Conservation (phyloP, 805 yeast species). For the Wickerhamomyces hampshirensis region DNA sequence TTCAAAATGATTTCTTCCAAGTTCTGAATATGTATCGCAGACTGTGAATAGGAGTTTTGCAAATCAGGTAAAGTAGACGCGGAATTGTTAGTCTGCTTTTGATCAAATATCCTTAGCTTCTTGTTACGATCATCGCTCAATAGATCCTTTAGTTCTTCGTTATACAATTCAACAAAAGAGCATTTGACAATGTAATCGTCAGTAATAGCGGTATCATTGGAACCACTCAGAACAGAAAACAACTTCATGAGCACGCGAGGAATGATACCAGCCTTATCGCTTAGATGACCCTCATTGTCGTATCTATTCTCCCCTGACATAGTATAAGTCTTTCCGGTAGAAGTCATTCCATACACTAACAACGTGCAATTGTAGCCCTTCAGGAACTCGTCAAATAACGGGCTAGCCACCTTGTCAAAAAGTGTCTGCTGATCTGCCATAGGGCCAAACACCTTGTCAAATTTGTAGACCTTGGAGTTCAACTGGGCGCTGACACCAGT, state of each 20-base stretch:
- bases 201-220: conserved; percentile 13
- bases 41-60: conserved; percentile 9
- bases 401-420: conserved; percentile 63
- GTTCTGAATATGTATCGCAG: conserved; percentile 52
- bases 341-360: conserved; percentile 89
- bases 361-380: conserved; percentile 78
- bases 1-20: conserved; percentile 56
- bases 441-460: conserved; percentile 82
- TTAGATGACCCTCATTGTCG: conserved; percentile 26
- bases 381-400: conserved; percentile 61
- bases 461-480: conserved; percentile 54
- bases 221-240: conserved; percentile 45
- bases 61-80: conserved; percentile 4
- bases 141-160: conserved; percentile 78
- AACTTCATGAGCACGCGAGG: conserved; percentile 55
- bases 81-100: conserved; percentile 10
- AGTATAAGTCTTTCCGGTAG: conserved; percentile 81
- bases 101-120: conserved; percentile 49
- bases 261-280: conserved; percentile 59
- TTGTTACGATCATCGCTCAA: conserved; percentile 42
- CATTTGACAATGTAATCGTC: conserved; percentile 65
- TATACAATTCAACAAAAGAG: conserved; percentile 81
- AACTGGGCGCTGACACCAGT: conserved; percentile 35
- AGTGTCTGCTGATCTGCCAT: conserved; percentile 67
- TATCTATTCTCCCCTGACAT: conserved; percentile 62